These are phyloP conservation scores for Physaria fendleri DNA, from an alignment of 345 rosid genomes.

Conservation along the genomic window DNA sequence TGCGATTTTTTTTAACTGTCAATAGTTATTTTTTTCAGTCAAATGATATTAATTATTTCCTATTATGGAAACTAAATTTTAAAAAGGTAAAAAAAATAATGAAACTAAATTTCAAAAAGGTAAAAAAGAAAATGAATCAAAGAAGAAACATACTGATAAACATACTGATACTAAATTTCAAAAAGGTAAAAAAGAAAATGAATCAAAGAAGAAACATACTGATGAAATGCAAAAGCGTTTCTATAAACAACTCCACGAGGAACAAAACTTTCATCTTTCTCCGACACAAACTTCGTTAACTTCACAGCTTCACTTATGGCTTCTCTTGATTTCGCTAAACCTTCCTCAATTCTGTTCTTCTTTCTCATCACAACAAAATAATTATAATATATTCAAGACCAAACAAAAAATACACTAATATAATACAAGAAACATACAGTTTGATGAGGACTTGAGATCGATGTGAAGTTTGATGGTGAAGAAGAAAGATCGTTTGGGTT, in stretches of 20 bases:
- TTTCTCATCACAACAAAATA: conserved; percentile 13
- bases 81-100: not conserved
- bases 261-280: conserved; percentile 30
- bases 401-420: too few species aligned
- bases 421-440: conserved; percentile 10
- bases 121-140: not conserved
- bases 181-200: not conserved
- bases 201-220: conserved; percentile 39
- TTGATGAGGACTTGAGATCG: not conserved
- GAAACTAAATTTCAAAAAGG: not conserved
- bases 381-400: not conserved
- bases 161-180: not conserved
- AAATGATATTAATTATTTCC: not conserved
- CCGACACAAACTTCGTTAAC: conserved; percentile 31
- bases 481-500: not conserved
- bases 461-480: conserved; percentile 16
- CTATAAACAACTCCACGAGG: conserved; percentile 50
- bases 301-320: conserved; percentile 41
- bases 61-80: not conserved
- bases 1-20: not conserved
- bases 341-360: conserved; percentile 28
- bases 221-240: conserved; percentile 54
- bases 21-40: not conserved
- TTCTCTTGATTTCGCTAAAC: conserved; percentile 40
- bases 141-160: too few species aligned